Evolutionary conservation across 2,329 filamentous ascomycete species (phyloP), one percentile per base, ranked within the genome.

Genomic region (Monosporascus cannonballus): DNA sequence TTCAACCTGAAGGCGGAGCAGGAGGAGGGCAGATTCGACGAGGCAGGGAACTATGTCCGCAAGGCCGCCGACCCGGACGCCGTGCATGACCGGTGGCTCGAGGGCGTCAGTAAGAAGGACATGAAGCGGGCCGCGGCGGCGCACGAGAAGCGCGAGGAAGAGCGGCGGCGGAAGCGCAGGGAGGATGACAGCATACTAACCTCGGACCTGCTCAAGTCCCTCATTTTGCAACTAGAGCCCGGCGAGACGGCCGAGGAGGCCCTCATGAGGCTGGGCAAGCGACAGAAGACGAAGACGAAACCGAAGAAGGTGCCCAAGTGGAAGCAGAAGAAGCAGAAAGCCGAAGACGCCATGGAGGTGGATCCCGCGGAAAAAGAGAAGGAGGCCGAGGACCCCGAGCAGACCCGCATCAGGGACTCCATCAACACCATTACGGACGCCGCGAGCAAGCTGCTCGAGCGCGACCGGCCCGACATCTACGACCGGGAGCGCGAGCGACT

Each of bases 1-100:
- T 99, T 99, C 78, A 97, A 99, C 66, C 89, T 99, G 78, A 85
- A 83, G 54, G 76, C 82, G 14, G 94, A 99, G 69, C 86, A 95
- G 68, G 91, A 97, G 65, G 93, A 97, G 61, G 94, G 94, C 1
- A 81, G 85, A 11, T 99, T 96, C 64, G 94, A 99, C 67, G 88
- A 94, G 61, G 76, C 85, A 1, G 93, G 93, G 9, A 99, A 97
- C 69, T 99, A 85, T 67, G 84, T 99, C 45, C 84, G 94, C 52
- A 95, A 95, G 69, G 92, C 92, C 0, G 81, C 75, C 8, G 94
- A 99, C 63, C 90, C 90, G 1, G 91, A 97, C 61, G 90, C 92
- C 0, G 83, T 89, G 24, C 91, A 99, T 69, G 94, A 99, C 72
- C 81, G 81, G 34, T 99, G 94, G 94, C 73, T 99, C 20, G 89